Base-by-base conservation (phyloP, 1,284 basidiomycete species). In the Pseudozyma sp. region DNA sequence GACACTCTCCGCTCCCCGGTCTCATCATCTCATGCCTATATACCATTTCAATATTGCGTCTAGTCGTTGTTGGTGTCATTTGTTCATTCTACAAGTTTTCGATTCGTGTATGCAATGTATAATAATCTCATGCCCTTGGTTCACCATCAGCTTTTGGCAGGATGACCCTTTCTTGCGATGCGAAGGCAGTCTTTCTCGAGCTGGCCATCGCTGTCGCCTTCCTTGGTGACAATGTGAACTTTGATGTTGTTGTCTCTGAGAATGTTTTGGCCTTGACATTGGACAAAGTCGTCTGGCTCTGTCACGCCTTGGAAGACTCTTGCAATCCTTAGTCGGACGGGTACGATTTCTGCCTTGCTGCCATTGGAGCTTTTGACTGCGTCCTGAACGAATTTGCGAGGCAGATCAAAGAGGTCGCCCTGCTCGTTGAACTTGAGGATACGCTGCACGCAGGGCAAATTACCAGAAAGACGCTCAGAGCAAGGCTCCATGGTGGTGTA, bases 401-500 rank as follows among this genome's bases (percentile, higher is more conserved):
- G 52, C 21, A 72, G 42, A 36, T 55, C n/a, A 51, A 61, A 54
- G 25, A 52, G 16, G 50, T 56, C 12, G 54, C 34, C 4, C 35
- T 56, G 36, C 45, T 56, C 14, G 62, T 85, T 85, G 62, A 84
- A 85, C 5, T 87, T 87, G 44, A 97, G 90, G 57, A 99, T 89
- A 13, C 93, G 92, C 75, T 95, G 89, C 13, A 93, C 91, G 84
- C 97, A 99, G 0, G 94, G 91, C 0, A 90, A 86, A 39, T 97
- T 88, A 1, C 95, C 95, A 0, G 93, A 95, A 11, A 94, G 92
- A 58, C 97, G 89, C 35, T 93, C 86, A 3, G 94, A 96, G 85
- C 97, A 99, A 12, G 97, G 97, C 84, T 99, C 97, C 89, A 99
- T 91, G 0, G 96, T 99, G 0, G 95, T 97, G 83, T 96, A 99